Evolutionary conservation across 225 moss, liverwort and hornwort genomes (phyloP).

Genomic region (Polytrichum commune): DNA sequence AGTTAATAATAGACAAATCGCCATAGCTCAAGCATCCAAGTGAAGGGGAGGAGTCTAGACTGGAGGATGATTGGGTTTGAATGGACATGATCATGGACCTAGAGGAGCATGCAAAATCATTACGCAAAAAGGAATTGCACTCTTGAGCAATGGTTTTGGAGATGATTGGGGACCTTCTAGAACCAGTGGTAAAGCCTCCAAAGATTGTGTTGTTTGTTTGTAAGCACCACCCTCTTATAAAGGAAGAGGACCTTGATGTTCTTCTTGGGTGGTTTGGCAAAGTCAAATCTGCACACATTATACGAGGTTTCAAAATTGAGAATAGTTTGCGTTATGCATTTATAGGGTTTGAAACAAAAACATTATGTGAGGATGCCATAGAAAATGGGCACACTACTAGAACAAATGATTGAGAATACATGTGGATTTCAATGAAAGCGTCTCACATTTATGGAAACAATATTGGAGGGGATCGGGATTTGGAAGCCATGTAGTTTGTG

Average conservation of each 20-base stretch:
- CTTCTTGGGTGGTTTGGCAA: no score
- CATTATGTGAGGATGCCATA: slow-evolving; percentile 26
- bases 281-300: no score
- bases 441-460: slow-evolving; percentile 84
- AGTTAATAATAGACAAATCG: no score
- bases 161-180: slow-evolving; percentile 9
- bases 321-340: no score
- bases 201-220: no score
- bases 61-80: slow-evolving; percentile 95
- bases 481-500: slow-evolving; percentile 4
- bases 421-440: slow-evolving; percentile 98
- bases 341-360: no score
- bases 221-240: no score
- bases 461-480: slow-evolving; percentile 8
- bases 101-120: slow-evolving; percentile 71
- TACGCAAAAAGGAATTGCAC: slow-evolving; percentile 80
- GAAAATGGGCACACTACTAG: slow-evolving; percentile 85
- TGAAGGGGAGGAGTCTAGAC: slow-evolving; percentile 6
- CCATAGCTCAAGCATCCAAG: no score
- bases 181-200: no score
- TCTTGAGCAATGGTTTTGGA: slow-evolving; percentile 84
- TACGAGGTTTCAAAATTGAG: no score
- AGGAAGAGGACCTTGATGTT: no score
- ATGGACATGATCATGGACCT: slow-evolving; percentile 75
- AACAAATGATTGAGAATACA: slow-evolving; percentile 96